Base-by-base conservation (phyloP, 345 rosid genomes). In the Linum usitatissimum region DNA sequence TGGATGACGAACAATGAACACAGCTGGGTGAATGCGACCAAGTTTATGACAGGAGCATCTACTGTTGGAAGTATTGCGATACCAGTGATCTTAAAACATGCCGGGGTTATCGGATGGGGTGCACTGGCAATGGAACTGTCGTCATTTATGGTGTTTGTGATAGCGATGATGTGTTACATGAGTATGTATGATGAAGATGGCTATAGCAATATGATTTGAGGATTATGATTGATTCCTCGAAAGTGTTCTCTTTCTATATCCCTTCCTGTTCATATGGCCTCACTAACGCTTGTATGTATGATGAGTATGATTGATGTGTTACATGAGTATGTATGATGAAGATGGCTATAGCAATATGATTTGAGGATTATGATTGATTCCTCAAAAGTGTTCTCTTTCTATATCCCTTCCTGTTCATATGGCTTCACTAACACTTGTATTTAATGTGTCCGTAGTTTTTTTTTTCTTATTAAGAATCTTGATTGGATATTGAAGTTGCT, bases 91-190 rank as follows among this genome's bases (percentile, higher is more conserved):
- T 77, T 93, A 61, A 93, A 86, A 81, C 97, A 93, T 57, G 87
- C 96, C 0, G 96, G 88, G 49, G 84, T 90, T 55, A 93, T 93
- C 5, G 78, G 99, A 17, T 93, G 99, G 99, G 99, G 97, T 1
- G 97, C 99, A 53, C 68, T 90, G 23, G 85, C 78, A 15, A 68
- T 93, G 83, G 97, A 86, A 66, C 88, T 93, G 42, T 87, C 95
- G 0, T 93, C 97, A 1, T 90, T 76, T 66, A 61, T 93, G 20
- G 60, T 90, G 48, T 81, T 93, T 71, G 75, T 93, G 13, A 59
- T 84, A 8, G 86, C 99, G 64, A 86, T 93, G 45, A 68, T 90
- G 77, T 75, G 80, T 72, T 93, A 77, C 76, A 70, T 93, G 30
- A 75, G 87, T 67, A 76, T 68, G 55, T 72, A 71, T 59, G 74